Conservation (phyloP, 306 rosid species). For the Dalbergia cochinchinensis region DNA sequence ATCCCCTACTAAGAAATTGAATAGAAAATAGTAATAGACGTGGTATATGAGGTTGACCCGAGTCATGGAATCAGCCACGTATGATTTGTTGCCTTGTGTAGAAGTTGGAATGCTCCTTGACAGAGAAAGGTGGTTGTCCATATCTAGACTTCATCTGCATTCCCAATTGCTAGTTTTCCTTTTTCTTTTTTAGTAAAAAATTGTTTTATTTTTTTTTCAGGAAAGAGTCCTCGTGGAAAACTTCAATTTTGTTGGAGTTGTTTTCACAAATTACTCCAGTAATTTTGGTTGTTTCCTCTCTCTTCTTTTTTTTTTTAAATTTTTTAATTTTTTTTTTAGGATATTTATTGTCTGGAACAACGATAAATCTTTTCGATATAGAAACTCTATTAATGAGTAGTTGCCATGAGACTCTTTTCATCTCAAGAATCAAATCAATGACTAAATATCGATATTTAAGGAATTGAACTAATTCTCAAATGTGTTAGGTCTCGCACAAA, state of each 20-base stretch:
- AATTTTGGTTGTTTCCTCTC: neutral
- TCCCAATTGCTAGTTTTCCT: neutral
- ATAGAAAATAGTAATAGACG: neutral
- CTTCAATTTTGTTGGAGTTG: slow-evolving; percentile 22
- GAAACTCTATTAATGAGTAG: too few species aligned
- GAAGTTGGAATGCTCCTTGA: slow-evolving; percentile 26
- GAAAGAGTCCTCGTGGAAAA: slow-evolving; percentile 37
- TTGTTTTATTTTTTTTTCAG: neutral
- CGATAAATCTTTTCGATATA: too few species aligned
- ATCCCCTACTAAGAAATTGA: neutral
- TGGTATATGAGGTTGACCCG: slow-evolving; percentile 31
- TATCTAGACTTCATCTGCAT: neutral
- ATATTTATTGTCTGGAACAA: too few species aligned
- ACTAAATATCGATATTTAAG: too few species aligned
- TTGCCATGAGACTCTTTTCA: too few species aligned
- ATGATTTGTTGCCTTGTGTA: slow-evolving; percentile 20
- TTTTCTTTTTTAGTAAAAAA: too few species aligned
- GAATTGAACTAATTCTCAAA: too few species aligned
- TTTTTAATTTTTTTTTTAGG: too few species aligned
- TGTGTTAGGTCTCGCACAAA: too few species aligned
- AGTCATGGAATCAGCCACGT: slow-evolving; percentile 28
- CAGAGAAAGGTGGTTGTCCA: neutral
- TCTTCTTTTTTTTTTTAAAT: too few species aligned
- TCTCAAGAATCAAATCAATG: too few species aligned
- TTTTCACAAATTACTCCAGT: neutral